Conservation (phyloP, 192 early-diverging fungal species). For the Borealophlyctis nickersoniae region DNA sequence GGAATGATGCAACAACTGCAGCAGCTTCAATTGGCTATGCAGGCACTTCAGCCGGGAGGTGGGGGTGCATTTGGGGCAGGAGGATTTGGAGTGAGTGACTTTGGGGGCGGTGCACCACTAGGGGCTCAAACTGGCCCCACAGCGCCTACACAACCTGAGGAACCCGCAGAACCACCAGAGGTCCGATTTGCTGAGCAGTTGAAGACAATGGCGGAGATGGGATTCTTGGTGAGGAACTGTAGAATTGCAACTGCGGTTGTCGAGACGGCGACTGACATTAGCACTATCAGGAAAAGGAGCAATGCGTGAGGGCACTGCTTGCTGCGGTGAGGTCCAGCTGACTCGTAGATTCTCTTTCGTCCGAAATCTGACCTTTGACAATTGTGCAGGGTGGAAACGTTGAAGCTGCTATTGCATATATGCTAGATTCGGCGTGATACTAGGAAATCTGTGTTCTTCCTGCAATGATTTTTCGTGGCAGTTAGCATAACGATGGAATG, state of each 20-base stretch:
- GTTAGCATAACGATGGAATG: no score
- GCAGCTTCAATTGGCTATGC: constrained; percentile 3
- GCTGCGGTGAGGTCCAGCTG: constrained; percentile 22
- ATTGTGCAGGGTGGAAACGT: constrained; percentile 32
- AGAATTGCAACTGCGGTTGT: no score
- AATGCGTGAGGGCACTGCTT: constrained; percentile 27
- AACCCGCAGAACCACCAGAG: constrained; percentile 16
- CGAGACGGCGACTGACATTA: no score
- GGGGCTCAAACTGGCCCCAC: background rate
- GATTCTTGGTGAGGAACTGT: constrained; percentile 33
- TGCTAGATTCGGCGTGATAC: constrained; percentile 21
- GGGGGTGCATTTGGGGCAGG: background rate
- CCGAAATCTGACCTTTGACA: background rate
- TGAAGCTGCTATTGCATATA: constrained; percentile 37
- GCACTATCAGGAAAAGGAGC: constrained; percentile 29
- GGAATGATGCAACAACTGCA: constrained; percentile 5
- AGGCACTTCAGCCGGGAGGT: background rate
- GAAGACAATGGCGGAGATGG: constrained; percentile 30
- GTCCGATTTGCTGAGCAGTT: constrained; percentile 29
- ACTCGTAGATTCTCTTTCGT: background rate
- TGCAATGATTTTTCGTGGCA: no score
- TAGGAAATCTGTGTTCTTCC: no score
- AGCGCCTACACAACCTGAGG: constrained; percentile 1
- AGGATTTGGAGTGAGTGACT: constrained; percentile 1
- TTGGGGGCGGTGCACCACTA: background rate